phyloP scores from a whole-genome alignment of 345 rosid genomes.

The Cochlearia excelsa region DNA sequence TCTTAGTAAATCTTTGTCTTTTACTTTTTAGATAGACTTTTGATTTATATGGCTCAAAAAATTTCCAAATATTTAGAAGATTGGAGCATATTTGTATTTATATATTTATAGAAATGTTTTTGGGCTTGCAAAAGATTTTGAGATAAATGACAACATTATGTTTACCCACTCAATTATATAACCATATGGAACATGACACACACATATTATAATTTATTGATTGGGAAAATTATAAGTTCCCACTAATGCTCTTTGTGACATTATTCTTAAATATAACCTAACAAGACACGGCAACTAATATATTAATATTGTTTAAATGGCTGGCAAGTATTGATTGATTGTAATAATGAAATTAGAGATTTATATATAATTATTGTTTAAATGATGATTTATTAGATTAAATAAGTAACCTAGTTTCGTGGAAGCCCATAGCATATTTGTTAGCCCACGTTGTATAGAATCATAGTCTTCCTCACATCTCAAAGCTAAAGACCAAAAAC shows the following conservation, averaged over 20 bases:
- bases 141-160: conserved; percentile 28
- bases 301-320: conserved; percentile 16
- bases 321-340: conserved; percentile 1
- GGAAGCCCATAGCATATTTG: conserved; percentile 19
- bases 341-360: conserved; percentile 3
- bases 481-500: conserved; percentile 5
- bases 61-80: not conserved
- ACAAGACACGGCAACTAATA: conserved; percentile 32
- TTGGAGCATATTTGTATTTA: not conserved
- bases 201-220: conserved; percentile 17
- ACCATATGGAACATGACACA: conserved; percentile 33
- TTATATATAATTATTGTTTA: conserved; percentile 4
- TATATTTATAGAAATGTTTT: conserved; percentile 11
- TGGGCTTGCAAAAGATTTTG: conserved; percentile 6
- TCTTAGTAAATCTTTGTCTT: conserved; percentile 2
- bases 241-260: conserved; percentile 27
- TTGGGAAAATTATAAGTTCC: conserved; percentile 12
- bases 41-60: not conserved
- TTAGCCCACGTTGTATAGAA: conserved; percentile 15
- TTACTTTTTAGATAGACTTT: not conserved
- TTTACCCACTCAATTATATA: conserved; percentile 33
- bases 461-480: conserved; percentile 20
- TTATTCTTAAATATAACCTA: conserved; percentile 23
- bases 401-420: conserved; percentile 25
- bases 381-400: not conserved